Evolutionary conservation across 805 yeast genomes (phyloP).

Genomic region (Metschnikowia gelsemii): DNA sequence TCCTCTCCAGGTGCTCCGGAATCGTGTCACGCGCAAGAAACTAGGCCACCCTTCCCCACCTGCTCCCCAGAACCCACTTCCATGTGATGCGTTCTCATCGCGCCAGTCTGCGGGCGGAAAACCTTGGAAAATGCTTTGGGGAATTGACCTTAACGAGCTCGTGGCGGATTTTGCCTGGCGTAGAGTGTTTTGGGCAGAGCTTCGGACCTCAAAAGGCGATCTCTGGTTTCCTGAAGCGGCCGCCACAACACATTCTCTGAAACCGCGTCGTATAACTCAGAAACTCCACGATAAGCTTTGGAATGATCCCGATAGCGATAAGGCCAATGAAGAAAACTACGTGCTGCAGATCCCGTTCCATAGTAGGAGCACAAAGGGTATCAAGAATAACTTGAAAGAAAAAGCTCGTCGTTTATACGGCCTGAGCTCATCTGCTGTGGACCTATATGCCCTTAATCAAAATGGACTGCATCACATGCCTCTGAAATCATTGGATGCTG

Average conservation of each 20-base stretch:
- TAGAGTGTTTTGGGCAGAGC: slow-evolving; percentile 52
- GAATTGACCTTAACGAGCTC: slow-evolving; percentile 59
- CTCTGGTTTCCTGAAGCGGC: slow-evolving; percentile 46
- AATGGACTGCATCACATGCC: slow-evolving; percentile 1
- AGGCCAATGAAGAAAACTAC: slow-evolving; percentile 7
- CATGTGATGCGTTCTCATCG: slow-evolving; percentile 62
- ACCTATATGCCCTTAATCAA: background rate
- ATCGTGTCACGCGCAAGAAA: slow-evolving; percentile 57
- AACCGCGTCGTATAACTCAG: slow-evolving; percentile 6
- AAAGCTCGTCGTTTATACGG: slow-evolving; percentile 16
- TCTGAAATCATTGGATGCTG: slow-evolving; percentile 13
- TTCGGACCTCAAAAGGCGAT: slow-evolving; percentile 44
- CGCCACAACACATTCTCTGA: slow-evolving; percentile 1
- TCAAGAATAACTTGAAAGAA: slow-evolving; percentile 14
- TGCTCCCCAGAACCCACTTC: slow-evolving; percentile 45
- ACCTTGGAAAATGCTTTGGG: slow-evolving; percentile 56
- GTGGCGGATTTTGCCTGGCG: slow-evolving; percentile 60
- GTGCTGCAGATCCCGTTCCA: slow-evolving; percentile 12
- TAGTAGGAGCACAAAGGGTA: slow-evolving; percentile 3
- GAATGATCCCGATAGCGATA: slow-evolving; percentile 21
- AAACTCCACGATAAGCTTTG: slow-evolving; percentile 37
- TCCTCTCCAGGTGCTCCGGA: slow-evolving; percentile 79
- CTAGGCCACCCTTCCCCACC: slow-evolving; percentile 40
- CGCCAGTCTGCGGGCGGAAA: slow-evolving; percentile 25
- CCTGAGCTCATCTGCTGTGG: slow-evolving; percentile 9